A percentile compares a stretch with the other conserved stretches of the same genome.
Conservation (phyloP, 805 yeast genomes). For the Phaffomyces thermotolerans region DNA sequence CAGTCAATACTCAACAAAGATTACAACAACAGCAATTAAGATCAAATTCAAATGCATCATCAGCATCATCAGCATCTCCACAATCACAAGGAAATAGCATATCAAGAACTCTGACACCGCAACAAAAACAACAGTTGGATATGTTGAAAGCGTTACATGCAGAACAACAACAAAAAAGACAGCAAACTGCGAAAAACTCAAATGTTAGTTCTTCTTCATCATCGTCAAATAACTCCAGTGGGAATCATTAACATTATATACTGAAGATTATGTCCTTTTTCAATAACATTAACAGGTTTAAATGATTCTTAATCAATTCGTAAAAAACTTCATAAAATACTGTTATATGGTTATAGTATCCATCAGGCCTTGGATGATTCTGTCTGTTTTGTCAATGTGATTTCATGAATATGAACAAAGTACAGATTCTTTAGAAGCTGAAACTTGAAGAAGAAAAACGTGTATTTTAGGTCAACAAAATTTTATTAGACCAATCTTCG, state of each 20-base stretch:
- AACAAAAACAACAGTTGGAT: conserved; percentile 25
- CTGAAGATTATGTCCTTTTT: too few relatives aligned
- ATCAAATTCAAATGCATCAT: conserved; percentile 25
- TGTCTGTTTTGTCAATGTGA: conserved; percentile 21
- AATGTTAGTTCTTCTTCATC: too few relatives aligned
- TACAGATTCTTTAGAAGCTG: conserved; percentile 13
- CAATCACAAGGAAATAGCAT: conserved; percentile 4
- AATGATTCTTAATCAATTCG: too few relatives aligned
- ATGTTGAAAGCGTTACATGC: conserved; percentile 21
- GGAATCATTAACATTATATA: too few relatives aligned
- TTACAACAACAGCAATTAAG: conserved; percentile 24
- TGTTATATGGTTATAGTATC: too few relatives aligned
- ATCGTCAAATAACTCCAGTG: not conserved
- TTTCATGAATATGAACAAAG: conserved; percentile 10
- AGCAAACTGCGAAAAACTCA: conserved; percentile 7
- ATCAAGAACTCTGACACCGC: conserved; percentile 18
- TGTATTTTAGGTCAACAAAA: too few relatives aligned
- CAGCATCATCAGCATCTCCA: conserved; percentile 10
- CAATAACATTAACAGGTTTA: too few relatives aligned
- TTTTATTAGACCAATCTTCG: conserved; percentile 4
- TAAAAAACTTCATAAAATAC: too few relatives aligned
- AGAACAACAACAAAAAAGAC: conserved; percentile 22
- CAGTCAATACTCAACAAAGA: not conserved
- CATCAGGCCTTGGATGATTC: conserved; percentile 5
- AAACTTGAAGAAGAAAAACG: not conserved